Conservation (phyloP, 768 basidiomycete genomes). For the Mycena alexandri region DNA sequence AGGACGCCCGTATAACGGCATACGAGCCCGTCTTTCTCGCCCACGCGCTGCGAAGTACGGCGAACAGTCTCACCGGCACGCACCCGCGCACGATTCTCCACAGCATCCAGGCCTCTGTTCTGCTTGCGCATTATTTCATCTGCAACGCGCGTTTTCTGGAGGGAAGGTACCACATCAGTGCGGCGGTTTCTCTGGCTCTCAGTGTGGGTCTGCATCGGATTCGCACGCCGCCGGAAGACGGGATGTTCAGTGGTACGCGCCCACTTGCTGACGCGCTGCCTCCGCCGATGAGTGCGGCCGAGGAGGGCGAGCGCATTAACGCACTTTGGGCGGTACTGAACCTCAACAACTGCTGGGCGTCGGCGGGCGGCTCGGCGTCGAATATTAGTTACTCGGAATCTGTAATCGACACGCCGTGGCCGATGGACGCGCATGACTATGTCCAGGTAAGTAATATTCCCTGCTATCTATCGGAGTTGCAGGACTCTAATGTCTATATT, state of each 20-base stretch:
- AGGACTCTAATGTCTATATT: no score
- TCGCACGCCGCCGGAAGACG: not conserved
- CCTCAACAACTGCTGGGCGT: slow-evolving; percentile 54
- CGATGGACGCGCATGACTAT: slow-evolving; percentile 19
- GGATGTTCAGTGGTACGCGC: no score
- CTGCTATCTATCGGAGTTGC: no score
- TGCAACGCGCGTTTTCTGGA: slow-evolving; percentile 52
- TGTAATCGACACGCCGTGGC: slow-evolving; percentile 35
- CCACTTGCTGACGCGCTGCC: not conserved
- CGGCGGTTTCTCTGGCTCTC: slow-evolving; percentile 50
- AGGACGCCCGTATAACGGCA: slow-evolving; percentile 38
- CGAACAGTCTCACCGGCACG: slow-evolving; percentile 45
- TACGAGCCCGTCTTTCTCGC: slow-evolving; percentile 52
- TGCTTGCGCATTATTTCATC: slow-evolving; percentile 62
- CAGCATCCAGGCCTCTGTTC: slow-evolving; percentile 54
- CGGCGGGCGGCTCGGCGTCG: slow-evolving; percentile 48
- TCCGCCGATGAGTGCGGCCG: slow-evolving; percentile 7
- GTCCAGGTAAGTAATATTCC: slow-evolving; percentile 10
- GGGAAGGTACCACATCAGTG: slow-evolving; percentile 58
- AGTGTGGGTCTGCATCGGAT: slow-evolving; percentile 46
- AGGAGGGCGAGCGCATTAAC: slow-evolving; percentile 28
- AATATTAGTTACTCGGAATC: slow-evolving; percentile 49
- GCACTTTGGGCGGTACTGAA: slow-evolving; percentile 38
- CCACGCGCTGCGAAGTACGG: slow-evolving; percentile 48
- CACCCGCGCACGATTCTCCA: slow-evolving; percentile 50